Base-by-base conservation (phyloP, 345 rosid species). In the Clausena lansium region DNA sequence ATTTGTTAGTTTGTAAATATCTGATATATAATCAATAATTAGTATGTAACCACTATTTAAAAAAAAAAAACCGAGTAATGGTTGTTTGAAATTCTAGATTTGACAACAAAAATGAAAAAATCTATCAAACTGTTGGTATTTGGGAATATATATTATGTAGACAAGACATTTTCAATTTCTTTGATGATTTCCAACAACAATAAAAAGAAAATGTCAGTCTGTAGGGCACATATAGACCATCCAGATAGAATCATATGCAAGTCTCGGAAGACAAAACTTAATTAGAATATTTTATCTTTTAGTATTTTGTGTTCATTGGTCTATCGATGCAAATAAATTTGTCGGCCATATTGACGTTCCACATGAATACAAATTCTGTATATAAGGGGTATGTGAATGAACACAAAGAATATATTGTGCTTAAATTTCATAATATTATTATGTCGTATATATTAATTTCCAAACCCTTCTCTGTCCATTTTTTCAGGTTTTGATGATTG, bases 401-500 rank as follows among this genome's bases (percentile, higher is more conserved):
- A 55, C 60, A 7, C 60, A 55, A 7, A 55, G 24, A 20, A 5
- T 22, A 55, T 19, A 8, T 55, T 20, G 24, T 55, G n/a, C 24
- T 19, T 19, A 19, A 6, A 19, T 55, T 28, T 62, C 17, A 15
- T 47, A 6, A 39, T 5, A 67, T 2, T 35, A 39, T 67, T 6
- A 39, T n/a, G 19, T 67, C 0, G 45, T 5, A 1, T 41, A 25
- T n/a, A 10, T 11, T 27, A 19, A 50, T 57, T 25, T 59, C 24
- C 13, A 15, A 14, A 62, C 7, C 3, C 32, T 13, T 30, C 9
- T 62, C 15, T 62, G 14, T 62, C 15, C 30, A 77, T 60, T 63
- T 13, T 57, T 39, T 62, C 85, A 85, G 87, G 87, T 78, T 82
- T 35, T 70, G 36, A 52, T 39, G 69, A 65, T 9, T 85, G 87